Evolutionary conservation across 164 flowering plant species (phyloP), one percentile per base, ranked within the genome.

Genomic region (Magnolia kwangsiensis): DNA sequence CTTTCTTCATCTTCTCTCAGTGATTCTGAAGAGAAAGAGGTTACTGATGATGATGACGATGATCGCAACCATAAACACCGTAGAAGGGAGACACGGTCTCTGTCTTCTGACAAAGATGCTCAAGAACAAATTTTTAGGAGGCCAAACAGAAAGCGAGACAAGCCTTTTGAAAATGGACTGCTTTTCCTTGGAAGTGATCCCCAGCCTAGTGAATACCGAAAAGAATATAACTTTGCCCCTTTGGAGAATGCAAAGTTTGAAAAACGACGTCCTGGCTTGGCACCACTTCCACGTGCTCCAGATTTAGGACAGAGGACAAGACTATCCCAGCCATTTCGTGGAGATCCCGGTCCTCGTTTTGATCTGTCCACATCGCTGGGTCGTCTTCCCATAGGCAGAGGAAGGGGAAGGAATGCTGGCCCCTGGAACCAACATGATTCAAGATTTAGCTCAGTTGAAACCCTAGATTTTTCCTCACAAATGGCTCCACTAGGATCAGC

Each of bases 1-100:
- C 81, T 87, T 83, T 88, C 92, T 78, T 82, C 92, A 74, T 59
- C 81, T 75, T 80, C 78, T 78, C 76, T 21, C n/a, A 89, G 89
- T 85, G 95, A 96, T 83, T 84, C 88, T 37, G 97, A 93, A 75
- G 96, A 95, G 75, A 90, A 90, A 80, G 98, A 92, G 78, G 72
- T 92, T 74, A 94, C 89, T 79, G 96, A 91, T 78, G 97, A 93
- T 71, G 97, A 94, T 72, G 98, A 96, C 80, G 97, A 91, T 83
- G 97, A 94, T 78, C 95, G 95, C 78, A 96, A 94, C 79, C 99
- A 92, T 81, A 95, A 95, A 87, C 99, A 93, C 83, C 94, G 96
- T 18, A 88, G 93, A 78, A 78, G 89, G 78, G 98, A 92, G 58
- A 79, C 87, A 27, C 87, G 78, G 74, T 87, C 96, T 72, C 87